phyloP scores from a whole-genome alignment of 805 yeast species.

The Ogataea minuta region DNA sequence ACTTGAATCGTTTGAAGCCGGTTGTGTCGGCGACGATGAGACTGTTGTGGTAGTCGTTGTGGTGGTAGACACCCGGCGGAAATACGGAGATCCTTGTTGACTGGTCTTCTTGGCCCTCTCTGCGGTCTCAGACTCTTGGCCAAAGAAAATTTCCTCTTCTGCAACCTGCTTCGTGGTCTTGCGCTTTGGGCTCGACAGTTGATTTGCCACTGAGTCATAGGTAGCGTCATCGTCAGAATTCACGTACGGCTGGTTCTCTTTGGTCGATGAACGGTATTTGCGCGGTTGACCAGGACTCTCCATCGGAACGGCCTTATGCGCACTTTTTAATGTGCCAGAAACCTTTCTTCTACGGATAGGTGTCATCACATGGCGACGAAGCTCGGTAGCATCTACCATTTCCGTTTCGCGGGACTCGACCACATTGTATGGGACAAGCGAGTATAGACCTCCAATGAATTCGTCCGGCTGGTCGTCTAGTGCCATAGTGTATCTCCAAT shows the following conservation, averaged over 20 bases:
- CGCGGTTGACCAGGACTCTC: constrained; percentile 98
- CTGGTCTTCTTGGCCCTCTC: constrained; percentile 17
- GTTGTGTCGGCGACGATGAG: constrained; percentile 31
- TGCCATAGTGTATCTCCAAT: constrained; percentile 92
- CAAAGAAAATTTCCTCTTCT: constrained; percentile 35
- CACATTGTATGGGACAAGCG: constrained; percentile 61
- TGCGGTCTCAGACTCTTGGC: constrained; percentile 17
- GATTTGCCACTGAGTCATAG: constrained; percentile 25
- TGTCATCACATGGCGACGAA: constrained; percentile 51
- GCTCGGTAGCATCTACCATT: constrained; percentile 26
- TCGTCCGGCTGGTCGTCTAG: constrained; percentile 65
- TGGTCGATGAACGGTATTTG: constrained; percentile 47
- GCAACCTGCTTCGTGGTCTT: constrained; percentile 15
- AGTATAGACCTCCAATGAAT: constrained; percentile 63
- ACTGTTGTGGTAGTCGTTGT: constrained; percentile 47
- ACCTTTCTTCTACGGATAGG: constrained; percentile 71
- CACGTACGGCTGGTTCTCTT: constrained; percentile 31
- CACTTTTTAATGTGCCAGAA: constrained; percentile 65
- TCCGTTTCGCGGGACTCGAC: constrained; percentile 48
- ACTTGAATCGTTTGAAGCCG: constrained; percentile 16
- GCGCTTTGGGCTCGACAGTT: constrained; percentile 26
- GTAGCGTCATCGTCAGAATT: constrained; percentile 37
- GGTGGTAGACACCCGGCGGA: constrained; percentile 48
- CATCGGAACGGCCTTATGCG: constrained; percentile 76
- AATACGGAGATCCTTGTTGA: constrained; percentile 35